Conservation (phyloP, 2,329 filamentous ascomycete species). For the Lasiodiplodia gonubiensis region DNA sequence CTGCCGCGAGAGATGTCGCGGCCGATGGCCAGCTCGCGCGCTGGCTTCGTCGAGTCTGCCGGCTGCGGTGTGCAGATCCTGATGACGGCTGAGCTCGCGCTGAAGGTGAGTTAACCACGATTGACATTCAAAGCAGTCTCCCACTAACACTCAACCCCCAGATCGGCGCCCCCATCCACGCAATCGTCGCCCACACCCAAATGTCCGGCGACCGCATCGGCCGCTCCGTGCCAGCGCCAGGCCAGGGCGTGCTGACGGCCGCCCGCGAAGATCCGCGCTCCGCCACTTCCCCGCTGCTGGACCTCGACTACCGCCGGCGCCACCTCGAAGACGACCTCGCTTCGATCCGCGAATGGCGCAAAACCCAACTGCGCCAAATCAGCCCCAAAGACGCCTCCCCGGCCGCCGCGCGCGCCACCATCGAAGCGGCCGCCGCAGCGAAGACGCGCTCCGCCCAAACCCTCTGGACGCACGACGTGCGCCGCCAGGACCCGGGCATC, state of each 20-base stretch:
- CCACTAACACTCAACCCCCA: background rate
- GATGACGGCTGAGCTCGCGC: constrained; percentile 41
- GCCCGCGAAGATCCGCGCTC: constrained; percentile 35
- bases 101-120: constrained; percentile 32
- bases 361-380: constrained; percentile 1
- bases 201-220: constrained; percentile 45
- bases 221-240: constrained; percentile 49
- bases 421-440: background rate
- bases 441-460: background rate
- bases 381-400: too few relatives aligned
- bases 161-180: constrained; percentile 46
- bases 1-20: constrained; percentile 45
- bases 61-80: constrained; percentile 48
- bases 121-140: background rate
- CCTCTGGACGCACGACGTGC: constrained; percentile 41
- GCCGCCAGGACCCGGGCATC: constrained; percentile 36
- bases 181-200: constrained; percentile 42
- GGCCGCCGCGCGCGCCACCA: background rate
- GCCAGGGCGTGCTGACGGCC: constrained; percentile 44
- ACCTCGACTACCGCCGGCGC: constrained; percentile 37
- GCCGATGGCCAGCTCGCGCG: constrained; percentile 41
- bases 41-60: constrained; percentile 47
- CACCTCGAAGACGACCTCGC: constrained; percentile 33
- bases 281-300: constrained; percentile 36
- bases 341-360: constrained; percentile 29